phyloP scores from a whole-genome alignment of 2,329 filamentous ascomycete species.

The Westerdykella sp. region DNA sequence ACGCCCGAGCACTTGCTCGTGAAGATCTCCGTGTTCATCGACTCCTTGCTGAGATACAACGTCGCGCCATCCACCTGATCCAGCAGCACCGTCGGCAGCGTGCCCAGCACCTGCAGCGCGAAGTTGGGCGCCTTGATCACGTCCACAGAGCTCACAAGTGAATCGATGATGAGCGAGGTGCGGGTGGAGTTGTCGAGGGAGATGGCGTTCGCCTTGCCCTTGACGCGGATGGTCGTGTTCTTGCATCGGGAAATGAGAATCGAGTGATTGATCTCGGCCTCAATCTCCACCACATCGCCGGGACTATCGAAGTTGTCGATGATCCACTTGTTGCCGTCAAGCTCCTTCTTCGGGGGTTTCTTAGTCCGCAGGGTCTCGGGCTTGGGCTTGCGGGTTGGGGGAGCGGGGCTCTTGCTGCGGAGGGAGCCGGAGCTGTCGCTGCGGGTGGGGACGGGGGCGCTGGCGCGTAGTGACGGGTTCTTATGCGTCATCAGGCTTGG shows the following conservation, averaged over 20 bases:
- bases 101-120: constrained; percentile 83
- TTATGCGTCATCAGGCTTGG: constrained; percentile 97
- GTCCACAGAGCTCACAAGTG: constrained; percentile 83
- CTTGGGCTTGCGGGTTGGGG: constrained; percentile 58
- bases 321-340: constrained; percentile 77
- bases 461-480: constrained; percentile 77
- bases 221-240: constrained; percentile 82
- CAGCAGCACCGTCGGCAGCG: constrained; percentile 78
- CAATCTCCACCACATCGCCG: constrained; percentile 67
- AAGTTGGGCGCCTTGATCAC: constrained; percentile 95
- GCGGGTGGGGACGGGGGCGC: constrained; percentile 60
- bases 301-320: constrained; percentile 88
- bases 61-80: constrained; percentile 90
- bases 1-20: constrained; percentile 81
- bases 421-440: constrained; percentile 45
- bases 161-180: constrained; percentile 80
- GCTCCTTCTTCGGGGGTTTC: constrained; percentile 44
- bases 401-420: constrained; percentile 77
- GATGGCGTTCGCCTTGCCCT: constrained; percentile 94
- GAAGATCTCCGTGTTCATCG: constrained; percentile 72
- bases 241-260: constrained; percentile 88
- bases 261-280: constrained; percentile 77
- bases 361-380: constrained; percentile 46
- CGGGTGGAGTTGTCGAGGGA: constrained; percentile 85
- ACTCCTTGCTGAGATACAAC: constrained; percentile 79